phyloP scores from a whole-genome alignment of 345 rosid species.

The Rhodamnia rubescens region DNA sequence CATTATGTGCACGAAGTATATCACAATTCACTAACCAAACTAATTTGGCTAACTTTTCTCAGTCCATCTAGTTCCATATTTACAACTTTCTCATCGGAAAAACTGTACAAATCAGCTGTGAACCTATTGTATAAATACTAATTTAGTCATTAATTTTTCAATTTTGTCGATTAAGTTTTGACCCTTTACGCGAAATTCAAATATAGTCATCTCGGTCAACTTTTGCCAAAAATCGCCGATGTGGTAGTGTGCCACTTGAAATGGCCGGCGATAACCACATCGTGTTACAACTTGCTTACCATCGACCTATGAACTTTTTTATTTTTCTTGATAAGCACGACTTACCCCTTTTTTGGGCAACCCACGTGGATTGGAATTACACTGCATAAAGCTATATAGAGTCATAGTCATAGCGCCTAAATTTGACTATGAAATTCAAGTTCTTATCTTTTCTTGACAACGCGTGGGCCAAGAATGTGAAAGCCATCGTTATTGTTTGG shows the following conservation, averaged over 20 bases:
- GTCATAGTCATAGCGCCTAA: not conserved
- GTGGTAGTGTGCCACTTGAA: too few relatives aligned
- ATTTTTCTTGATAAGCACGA: not conserved
- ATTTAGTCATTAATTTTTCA: too few relatives aligned
- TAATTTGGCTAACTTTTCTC: not conserved
- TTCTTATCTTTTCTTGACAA: not conserved
- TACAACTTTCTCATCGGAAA: too few relatives aligned
- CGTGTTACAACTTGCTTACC: not conserved
- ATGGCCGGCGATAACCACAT: too few relatives aligned
- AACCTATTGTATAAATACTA: too few relatives aligned
- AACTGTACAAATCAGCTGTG: too few relatives aligned
- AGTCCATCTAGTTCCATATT: not conserved
- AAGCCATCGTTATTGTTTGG: not conserved
- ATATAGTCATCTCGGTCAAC: too few relatives aligned
- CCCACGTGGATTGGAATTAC: not conserved
- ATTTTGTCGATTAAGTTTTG: too few relatives aligned
- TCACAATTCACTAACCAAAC: not conserved
- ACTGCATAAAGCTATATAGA: not conserved
- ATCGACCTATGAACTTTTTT: not conserved
- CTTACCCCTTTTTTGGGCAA: not conserved
- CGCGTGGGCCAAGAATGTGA: not conserved
- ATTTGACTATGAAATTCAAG: not conserved
- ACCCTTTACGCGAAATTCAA: too few relatives aligned
- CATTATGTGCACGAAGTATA: too few relatives aligned
- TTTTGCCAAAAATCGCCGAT: too few relatives aligned